Evolutionary conservation across 176 grass and related monocot genomes (phyloP).

Genomic region (Zea mays): Zm-B73-REFERENCE-NAM-5.0 NC_050099.1:195193501-195194000

Average conservation of each 20-base stretch:
- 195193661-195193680: background rate
- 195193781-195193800: no score
- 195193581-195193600: no score
- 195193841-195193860: background rate
- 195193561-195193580: background rate
- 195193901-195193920: background rate
- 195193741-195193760: conserved; percentile 57
- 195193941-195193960: conserved; percentile 98
- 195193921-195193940: background rate
- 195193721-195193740: conserved; percentile 75
- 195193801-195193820: background rate
- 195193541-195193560: background rate
- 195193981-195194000: conserved; percentile 70
- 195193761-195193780: background rate
- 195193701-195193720: conserved; percentile 51
- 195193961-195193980: conserved; percentile 47
- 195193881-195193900: conserved; percentile 9
- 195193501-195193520: background rate
- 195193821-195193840: background rate
- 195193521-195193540: background rate
- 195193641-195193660: background rate
- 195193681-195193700: conserved; percentile 73
- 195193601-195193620: background rate
- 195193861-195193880: background rate
- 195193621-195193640: background rate